phyloP scores from a whole-genome alignment of 2,329 filamentous ascomycete species.

The Penicillium fuscoglaucum region DNA sequence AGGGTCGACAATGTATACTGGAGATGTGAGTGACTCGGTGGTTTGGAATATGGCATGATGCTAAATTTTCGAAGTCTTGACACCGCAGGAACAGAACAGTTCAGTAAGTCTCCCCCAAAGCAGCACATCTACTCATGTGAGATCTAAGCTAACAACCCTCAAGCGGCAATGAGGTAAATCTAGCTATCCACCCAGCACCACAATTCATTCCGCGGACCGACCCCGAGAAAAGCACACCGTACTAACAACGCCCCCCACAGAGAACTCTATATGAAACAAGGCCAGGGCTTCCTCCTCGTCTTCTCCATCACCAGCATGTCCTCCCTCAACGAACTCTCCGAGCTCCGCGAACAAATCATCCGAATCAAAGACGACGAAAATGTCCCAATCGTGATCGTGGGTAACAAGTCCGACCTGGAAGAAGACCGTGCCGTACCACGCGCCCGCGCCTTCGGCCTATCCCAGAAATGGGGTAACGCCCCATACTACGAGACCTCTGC shows the following conservation, averaged over 20 bases:
- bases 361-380: conserved; percentile 87
- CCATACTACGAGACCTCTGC: conserved; percentile 92
- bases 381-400: conserved; percentile 84
- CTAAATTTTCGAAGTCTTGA: conserved; percentile 61
- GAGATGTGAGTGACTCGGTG: conserved; percentile 68
- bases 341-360: conserved; percentile 83
- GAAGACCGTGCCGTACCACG: conserved; percentile 78
- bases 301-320: conserved; percentile 87
- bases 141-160: conserved; percentile 19
- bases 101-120: conserved; percentile 63
- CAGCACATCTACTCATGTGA: neutral
- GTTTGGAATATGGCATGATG: conserved; percentile 11
- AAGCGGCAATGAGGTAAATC: conserved; percentile 59
- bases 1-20: conserved; percentile 84
- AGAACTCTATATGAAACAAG: conserved; percentile 90
- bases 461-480: conserved; percentile 81
- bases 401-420: conserved; percentile 88
- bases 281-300: conserved; percentile 86
- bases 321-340: conserved; percentile 77
- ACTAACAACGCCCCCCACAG: conserved; percentile 40
- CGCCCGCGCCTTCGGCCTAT: conserved; percentile 77
- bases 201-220: neutral
- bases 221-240: conserved; percentile 19
- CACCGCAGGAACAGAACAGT: conserved; percentile 88
- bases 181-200: neutral